Conservation (phyloP, 2,329 filamentous ascomycete genomes). For the Xylaria sp. region DNA sequence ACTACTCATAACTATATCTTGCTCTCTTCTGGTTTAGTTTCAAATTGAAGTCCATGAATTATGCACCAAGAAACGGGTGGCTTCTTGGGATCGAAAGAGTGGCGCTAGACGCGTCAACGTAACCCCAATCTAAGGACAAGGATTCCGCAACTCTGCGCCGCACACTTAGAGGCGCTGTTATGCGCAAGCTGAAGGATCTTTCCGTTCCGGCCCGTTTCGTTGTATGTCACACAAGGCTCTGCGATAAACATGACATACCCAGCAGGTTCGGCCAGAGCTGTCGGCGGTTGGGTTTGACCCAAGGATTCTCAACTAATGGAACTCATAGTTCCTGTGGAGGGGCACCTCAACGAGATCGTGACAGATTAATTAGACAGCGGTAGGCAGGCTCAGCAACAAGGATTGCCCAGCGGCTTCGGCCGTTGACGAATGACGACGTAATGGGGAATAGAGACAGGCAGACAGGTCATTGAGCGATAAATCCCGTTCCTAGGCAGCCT, state of each 20-base stretch:
- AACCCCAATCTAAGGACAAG: constrained; percentile 46
- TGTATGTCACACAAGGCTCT: constrained; percentile 28
- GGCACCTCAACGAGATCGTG: constrained; percentile 36
- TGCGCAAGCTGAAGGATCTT: constrained; percentile 34
- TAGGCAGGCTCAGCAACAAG: constrained; percentile 37
- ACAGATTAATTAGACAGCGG: constrained; percentile 40
- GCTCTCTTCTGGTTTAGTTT: constrained; percentile 11
- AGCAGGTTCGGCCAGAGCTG: constrained; percentile 9
- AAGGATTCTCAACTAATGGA: constrained; percentile 27
- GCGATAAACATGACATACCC: constrained; percentile 11
- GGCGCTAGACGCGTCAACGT: constrained; percentile 43
- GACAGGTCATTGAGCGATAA: constrained; percentile 10
- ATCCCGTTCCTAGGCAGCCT: constrained; percentile 19
- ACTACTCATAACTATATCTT: constrained; percentile 5
- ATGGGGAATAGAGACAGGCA: constrained; percentile 20
- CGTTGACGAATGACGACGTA: constrained; percentile 24
- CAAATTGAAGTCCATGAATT: constrained; percentile 7
- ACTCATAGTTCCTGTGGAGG: constrained; percentile 17
- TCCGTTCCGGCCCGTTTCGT: constrained; percentile 30
- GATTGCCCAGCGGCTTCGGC: constrained; percentile 32
- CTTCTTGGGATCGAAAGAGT: constrained; percentile 31
- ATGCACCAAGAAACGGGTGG: constrained; percentile 24
- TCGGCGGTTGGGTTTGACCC: constrained; percentile 30
- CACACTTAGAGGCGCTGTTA: constrained; percentile 35
- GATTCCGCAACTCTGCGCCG: constrained; percentile 38